These are phyloP conservation scores for Mucor indicus DNA, from an alignment of 371 early-diverging fungal genomes.

Conservation along the genomic window DNA sequence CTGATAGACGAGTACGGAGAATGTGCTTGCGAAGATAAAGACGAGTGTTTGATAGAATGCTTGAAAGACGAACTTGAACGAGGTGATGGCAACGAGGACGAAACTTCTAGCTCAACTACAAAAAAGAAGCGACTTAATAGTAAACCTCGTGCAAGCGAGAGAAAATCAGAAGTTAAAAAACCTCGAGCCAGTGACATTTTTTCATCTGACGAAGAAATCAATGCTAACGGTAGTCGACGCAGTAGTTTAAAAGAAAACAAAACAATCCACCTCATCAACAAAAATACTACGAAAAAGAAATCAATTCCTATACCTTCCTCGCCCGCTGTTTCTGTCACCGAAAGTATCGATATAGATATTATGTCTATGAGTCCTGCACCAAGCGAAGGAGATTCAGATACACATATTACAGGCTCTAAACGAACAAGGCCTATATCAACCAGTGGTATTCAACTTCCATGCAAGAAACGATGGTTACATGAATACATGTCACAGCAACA, in stretches of 20 bases:
- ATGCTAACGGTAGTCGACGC: neutral
- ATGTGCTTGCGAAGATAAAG: slow-evolving; percentile 46
- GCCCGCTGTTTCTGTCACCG: slow-evolving; percentile 17
- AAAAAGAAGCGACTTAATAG: neutral
- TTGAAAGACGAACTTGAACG: slow-evolving; percentile 19
- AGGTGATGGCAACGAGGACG: neutral
- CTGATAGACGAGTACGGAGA: slow-evolving; percentile 31
- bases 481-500: slow-evolving; percentile 3
- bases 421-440: neutral
- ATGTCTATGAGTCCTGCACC: slow-evolving; percentile 8
- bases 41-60: slow-evolving; percentile 36
- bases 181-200: slow-evolving; percentile 1
- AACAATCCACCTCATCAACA: neutral
- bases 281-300: neutral
- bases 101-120: neutral
- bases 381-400: neutral
- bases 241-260: slow-evolving; percentile 1
- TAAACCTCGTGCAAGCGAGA: neutral
- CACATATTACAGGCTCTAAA: neutral
- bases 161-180: neutral
- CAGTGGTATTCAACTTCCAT: neutral
- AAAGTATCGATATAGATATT: slow-evolving; percentile 23
- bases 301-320: slow-evolving; percentile 8
- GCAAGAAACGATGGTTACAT: slow-evolving; percentile 19
- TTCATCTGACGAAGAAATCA: slow-evolving; percentile 15